Conservation (phyloP, 208 protist species). For the Leishmania turanica region DNA sequence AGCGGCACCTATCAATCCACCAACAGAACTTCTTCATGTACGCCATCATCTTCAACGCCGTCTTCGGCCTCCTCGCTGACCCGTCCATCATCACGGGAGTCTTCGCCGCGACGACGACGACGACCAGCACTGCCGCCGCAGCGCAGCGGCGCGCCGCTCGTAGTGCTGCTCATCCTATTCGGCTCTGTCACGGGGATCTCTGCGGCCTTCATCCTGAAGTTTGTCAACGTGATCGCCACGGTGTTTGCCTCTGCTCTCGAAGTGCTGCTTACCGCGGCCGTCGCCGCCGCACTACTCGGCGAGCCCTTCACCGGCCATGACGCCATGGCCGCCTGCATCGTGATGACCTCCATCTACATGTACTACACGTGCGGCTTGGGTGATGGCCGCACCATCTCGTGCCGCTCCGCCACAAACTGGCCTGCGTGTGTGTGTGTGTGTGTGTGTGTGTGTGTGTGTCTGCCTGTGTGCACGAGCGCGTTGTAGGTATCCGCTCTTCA, state of each 20-base stretch:
- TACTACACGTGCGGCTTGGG: slow-evolving; percentile 53
- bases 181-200: slow-evolving; percentile 55
- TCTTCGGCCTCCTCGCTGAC: slow-evolving; percentile 40
- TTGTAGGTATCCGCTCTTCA: not conserved
- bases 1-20: slow-evolving; percentile 58
- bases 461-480: too few relatives aligned
- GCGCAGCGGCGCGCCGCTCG: slow-evolving; percentile 14
- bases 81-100: slow-evolving; percentile 21
- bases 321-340: slow-evolving; percentile 40
- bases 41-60: slow-evolving; percentile 68
- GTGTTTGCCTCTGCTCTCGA: slow-evolving; percentile 66
- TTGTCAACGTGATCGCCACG: slow-evolving; percentile 83
- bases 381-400: slow-evolving; percentile 13
- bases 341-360: slow-evolving; percentile 50
- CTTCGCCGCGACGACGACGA: slow-evolving; percentile 1
- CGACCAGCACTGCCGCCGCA: not conserved
- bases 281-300: slow-evolving; percentile 36
- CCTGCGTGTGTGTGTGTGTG: not conserved
- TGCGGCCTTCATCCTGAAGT: slow-evolving; percentile 78
- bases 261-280: slow-evolving; percentile 52
- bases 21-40: slow-evolving; percentile 87
- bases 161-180: slow-evolving; percentile 47
- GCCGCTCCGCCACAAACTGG: too few relatives aligned
- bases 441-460: not conserved
- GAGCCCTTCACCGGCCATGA: slow-evolving; percentile 55